A percentile compares a stretch with the other conserved stretches of the same genome.
Evolutionary conservation across 2,329 filamentous ascomycete species (phyloP).

Genomic region (Passalora sequoiae): DNA sequence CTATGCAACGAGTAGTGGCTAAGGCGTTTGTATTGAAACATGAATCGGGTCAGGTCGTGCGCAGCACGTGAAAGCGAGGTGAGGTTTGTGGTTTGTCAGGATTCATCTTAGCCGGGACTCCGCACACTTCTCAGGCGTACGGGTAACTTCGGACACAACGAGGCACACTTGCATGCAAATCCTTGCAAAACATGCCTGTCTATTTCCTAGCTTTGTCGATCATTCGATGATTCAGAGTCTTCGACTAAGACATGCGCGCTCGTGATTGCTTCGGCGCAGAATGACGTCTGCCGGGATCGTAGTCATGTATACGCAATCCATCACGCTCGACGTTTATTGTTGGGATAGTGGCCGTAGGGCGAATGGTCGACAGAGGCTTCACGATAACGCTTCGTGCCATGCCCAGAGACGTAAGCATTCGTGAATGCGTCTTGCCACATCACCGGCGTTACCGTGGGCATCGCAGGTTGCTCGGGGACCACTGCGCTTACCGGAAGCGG

Average conservation of each 20-base stretch:
- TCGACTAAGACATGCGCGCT: constrained; percentile 1
- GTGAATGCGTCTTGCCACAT: constrained; percentile 50
- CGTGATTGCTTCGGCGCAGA: neutral
- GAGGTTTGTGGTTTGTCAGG: neutral
- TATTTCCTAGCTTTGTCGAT: constrained; percentile 2
- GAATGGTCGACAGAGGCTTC: constrained; percentile 35
- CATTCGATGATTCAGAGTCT: constrained; percentile 1
- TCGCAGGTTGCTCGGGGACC: constrained; percentile 17
- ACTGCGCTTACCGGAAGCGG: constrained; percentile 19
- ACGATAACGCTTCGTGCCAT: constrained; percentile 43
- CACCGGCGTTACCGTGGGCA: constrained; percentile 42
- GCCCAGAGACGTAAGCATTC: constrained; percentile 32
- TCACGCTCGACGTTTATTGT: constrained; percentile 20
- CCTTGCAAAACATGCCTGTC: neutral
- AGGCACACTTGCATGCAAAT: neutral
- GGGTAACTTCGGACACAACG: neutral
- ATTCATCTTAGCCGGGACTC: constrained; percentile 2
- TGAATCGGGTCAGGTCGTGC: neutral
- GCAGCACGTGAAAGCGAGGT: neutral
- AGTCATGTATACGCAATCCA: neutral
- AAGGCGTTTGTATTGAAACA: too few relatives aligned
- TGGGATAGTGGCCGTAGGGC: constrained; percentile 16
- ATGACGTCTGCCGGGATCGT: neutral
- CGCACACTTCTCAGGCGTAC: neutral
- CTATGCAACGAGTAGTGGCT: too few relatives aligned